Conservation (phyloP, 768 basidiomycete species). For the Mrakia frigida region DNA sequence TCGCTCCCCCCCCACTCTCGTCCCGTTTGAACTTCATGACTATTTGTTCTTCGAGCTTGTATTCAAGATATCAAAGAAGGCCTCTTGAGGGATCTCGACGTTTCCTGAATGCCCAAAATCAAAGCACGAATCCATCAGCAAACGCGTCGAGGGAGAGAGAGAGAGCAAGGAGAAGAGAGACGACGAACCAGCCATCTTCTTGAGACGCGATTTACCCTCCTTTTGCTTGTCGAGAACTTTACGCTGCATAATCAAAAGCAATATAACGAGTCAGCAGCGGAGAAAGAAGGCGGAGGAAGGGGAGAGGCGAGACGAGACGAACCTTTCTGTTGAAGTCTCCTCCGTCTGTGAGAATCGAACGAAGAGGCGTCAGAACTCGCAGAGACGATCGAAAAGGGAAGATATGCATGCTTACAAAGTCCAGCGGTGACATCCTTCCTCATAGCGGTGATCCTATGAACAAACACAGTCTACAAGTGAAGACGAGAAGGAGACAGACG, state of each 20-base stretch:
- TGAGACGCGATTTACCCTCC: slow-evolving; percentile 84
- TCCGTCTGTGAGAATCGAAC: slow-evolving; percentile 36
- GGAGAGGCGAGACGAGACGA: not conserved
- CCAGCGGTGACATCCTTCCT: slow-evolving; percentile 79
- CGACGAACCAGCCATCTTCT: slow-evolving; percentile 70
- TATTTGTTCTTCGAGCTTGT: too few relatives aligned
- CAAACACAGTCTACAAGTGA: too few relatives aligned
- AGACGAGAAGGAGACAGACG: not conserved
- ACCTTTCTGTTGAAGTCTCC: slow-evolving; percentile 91
- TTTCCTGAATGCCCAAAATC: not conserved
- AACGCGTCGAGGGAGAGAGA: not conserved
- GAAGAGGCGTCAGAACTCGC: not conserved
- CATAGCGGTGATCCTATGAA: slow-evolving; percentile 47
- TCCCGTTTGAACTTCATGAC: too few relatives aligned
- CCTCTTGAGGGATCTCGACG: slow-evolving; percentile 75
- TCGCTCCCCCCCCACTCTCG: too few relatives aligned
- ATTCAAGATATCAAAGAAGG: slow-evolving; percentile 79
- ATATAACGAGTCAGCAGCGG: too few relatives aligned
- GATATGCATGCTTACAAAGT: slow-evolving; percentile 58
- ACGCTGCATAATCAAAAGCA: not conserved
- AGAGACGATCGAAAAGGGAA: not conserved
- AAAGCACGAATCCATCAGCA: not conserved
- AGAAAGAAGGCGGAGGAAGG: not conserved
- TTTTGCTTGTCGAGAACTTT: slow-evolving; percentile 63
- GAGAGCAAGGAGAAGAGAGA: not conserved